Conservation (phyloP, 495 filamentous ascomycete species). For the Venustampulla echinocandica region DNA sequence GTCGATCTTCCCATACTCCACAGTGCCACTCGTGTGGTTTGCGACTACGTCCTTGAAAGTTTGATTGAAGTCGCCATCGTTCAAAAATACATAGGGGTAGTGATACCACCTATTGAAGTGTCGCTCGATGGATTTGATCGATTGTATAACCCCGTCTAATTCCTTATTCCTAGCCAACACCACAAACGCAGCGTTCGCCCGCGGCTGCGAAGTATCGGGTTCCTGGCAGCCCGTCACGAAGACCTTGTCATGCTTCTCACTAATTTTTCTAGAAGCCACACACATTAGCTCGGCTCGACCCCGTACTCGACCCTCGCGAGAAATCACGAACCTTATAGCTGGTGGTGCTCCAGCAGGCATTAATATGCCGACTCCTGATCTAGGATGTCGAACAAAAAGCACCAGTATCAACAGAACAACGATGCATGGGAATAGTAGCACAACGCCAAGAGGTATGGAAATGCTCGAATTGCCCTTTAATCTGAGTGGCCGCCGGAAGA, state of each 20-base stretch:
- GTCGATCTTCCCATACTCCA: conserved; percentile 94
- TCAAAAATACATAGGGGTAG: conserved; percentile 98
- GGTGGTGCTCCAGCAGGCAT: conserved; percentile 88
- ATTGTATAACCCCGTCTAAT: conserved; percentile 89
- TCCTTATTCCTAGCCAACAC: conserved; percentile 96
- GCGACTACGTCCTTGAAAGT: conserved; percentile 80
- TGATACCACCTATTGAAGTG: conserved; percentile 99
- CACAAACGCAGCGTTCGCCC: conserved; percentile 92
- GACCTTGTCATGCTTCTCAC: conserved; percentile 92
- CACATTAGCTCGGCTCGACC: no score
- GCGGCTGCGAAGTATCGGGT: conserved; percentile 54
- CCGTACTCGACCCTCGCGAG: no score
- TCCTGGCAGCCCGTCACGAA: conserved; percentile 86
- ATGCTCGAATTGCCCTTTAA: conserved; percentile 90
- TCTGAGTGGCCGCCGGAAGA: conserved; percentile 81
- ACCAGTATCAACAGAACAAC: conserved; percentile 85
- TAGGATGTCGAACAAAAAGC: conserved; percentile 83
- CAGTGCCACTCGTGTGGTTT: conserved; percentile 78
- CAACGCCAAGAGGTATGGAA: conserved; percentile 87
- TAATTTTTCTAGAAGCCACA: conserved; percentile 69
- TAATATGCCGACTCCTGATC: conserved; percentile 70
- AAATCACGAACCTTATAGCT: conserved; percentile 65
- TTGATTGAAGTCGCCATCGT: conserved; percentile 92
- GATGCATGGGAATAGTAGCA: conserved; percentile 86
- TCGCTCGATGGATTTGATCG: conserved; percentile 93